These are phyloP conservation scores for Colletotrichum sp. DNA, from an alignment of 2,329 filamentous ascomycete genomes.

Conservation along the genomic window DNA sequence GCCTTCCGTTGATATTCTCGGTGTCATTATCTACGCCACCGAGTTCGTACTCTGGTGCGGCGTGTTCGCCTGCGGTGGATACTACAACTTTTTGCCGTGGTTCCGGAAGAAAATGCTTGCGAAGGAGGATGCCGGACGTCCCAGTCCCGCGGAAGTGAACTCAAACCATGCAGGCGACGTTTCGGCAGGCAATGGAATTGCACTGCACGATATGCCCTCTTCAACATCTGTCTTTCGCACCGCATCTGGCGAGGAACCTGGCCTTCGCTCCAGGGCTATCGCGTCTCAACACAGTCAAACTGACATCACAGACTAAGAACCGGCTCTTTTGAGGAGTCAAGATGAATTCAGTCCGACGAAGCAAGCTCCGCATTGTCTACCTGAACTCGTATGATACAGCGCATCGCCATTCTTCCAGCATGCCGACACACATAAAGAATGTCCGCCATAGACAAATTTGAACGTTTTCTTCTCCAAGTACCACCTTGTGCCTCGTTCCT, in stretches of 20 bases:
- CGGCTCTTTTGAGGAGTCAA: not conserved
- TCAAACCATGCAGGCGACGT: not conserved
- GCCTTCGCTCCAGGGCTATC: not conserved
- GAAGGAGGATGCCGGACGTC: not conserved
- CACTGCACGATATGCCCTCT: conserved; percentile 57
- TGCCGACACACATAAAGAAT: not conserved
- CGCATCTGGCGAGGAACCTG: conserved; percentile 37
- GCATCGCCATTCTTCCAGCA: not conserved
- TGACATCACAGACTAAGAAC: not conserved
- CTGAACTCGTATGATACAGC: conserved; percentile 12
- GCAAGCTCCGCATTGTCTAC: conserved; percentile 13
- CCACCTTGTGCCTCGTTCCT: not conserved
- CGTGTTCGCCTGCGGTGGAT: conserved; percentile 68
- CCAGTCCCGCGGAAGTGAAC: not conserved
- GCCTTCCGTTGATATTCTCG: conserved; percentile 61
- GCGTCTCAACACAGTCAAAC: not conserved
- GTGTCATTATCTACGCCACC: conserved; percentile 70
- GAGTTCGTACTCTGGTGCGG: conserved; percentile 72
- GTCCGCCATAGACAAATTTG: conserved; percentile 1
- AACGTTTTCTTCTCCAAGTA: not conserved
- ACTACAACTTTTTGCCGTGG: conserved; percentile 69
- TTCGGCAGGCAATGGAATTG: conserved; percentile 26
- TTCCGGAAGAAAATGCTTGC: conserved; percentile 38
- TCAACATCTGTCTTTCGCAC: conserved; percentile 70
- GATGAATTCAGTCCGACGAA: not conserved